A percentile compares a stretch with the other conserved stretches of the same genome.
These are phyloP conservation scores for Ambrosia artemisiifolia DNA, from an alignment of 129 eudicot genomes.

Conservation along the genomic window DNA sequence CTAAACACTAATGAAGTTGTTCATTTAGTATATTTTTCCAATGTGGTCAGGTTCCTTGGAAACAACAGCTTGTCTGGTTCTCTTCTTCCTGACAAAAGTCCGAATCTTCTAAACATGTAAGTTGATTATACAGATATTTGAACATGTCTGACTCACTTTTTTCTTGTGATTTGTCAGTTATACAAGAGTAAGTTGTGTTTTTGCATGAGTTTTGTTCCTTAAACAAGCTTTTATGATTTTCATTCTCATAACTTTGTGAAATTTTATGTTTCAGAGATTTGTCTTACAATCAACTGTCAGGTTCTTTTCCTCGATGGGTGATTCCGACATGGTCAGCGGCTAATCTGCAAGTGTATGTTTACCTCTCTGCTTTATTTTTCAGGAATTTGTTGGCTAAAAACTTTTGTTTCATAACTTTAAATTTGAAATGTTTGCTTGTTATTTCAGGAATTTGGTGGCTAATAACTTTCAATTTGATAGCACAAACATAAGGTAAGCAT, in stretches of 20 bases:
- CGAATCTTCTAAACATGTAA: conserved; percentile 57
- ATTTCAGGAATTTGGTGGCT: conserved; percentile 66
- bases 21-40: not conserved
- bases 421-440: not conserved
- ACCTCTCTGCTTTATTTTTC: conserved; percentile 3
- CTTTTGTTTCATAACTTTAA: not conserved
- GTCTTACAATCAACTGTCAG: conserved; percentile 72
- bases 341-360: conserved; percentile 62
- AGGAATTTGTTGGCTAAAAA: not conserved
- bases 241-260: conserved; percentile 2
- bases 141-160: conserved; percentile 1
- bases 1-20: no score
- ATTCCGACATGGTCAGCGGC: conserved; percentile 29
- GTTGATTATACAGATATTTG: conserved; percentile 19
- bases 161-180: not conserved
- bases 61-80: conserved; percentile 62
- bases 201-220: not conserved
- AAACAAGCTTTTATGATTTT: not conserved
- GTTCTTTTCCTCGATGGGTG: conserved; percentile 70
- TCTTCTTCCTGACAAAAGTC: conserved; percentile 55
- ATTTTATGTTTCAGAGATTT: conserved; percentile 56
- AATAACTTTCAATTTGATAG: conserved; percentile 53
- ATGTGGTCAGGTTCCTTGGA: conserved; percentile 68
- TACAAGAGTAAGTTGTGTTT: not conserved
- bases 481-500: conserved; percentile 40